phyloP scores from a whole-genome alignment of 2,329 filamentous ascomycete species.

The Xylaria sp. region DNA sequence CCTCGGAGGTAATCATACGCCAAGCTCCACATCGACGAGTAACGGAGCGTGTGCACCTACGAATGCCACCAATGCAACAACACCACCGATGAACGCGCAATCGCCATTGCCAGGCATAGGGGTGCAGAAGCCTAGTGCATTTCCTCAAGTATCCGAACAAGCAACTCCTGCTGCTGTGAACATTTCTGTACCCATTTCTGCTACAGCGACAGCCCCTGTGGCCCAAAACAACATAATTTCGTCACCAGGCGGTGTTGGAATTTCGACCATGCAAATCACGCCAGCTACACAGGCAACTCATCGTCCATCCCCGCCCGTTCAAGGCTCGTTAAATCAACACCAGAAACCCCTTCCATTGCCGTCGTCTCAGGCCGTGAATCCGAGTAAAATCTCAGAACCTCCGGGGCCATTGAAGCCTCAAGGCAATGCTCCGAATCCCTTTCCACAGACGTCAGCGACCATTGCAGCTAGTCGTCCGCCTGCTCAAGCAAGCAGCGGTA shows the following conservation, averaged over 20 bases:
- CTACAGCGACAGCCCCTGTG: neutral
- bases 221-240: neutral
- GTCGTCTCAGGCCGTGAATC: neutral
- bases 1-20: neutral
- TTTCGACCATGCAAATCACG: neutral
- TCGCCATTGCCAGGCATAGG: neutral
- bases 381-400: neutral
- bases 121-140: slow-evolving; percentile 3
- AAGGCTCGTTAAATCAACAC: neutral
- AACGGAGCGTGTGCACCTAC: neutral
- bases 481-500: slow-evolving; percentile 1
- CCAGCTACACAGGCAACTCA: slow-evolving; percentile 5
- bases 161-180: neutral
- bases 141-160: neutral
- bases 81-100: neutral
- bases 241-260: slow-evolving; percentile 7
- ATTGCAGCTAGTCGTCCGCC: neutral
- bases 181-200: neutral
- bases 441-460: neutral
- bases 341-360: neutral
- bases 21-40: neutral
- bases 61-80: neutral
- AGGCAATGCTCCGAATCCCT: neutral
- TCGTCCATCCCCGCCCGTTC: neutral
- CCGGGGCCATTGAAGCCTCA: slow-evolving; percentile 2